Base-by-base conservation (phyloP, 805 yeast species). In the Cyberlindnera xylosilytica region DNA sequence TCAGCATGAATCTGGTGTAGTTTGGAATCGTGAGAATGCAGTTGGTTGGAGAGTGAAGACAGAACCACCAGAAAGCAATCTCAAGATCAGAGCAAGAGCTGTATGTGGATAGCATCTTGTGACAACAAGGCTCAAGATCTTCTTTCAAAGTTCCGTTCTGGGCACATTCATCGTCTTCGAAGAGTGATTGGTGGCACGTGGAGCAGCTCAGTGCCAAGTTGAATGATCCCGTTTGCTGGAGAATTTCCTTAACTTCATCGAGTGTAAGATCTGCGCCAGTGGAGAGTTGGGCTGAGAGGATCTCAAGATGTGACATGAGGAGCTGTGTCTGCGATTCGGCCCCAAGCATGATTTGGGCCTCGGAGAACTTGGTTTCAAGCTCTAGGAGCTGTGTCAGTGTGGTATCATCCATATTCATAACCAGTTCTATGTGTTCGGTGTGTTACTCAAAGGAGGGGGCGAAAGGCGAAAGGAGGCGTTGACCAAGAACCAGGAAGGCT, bases 21-120 rank as follows among this genome's bases (percentile, higher is more conserved):
- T 70, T 64, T 12, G 80, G 79, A 26, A 74, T 60, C 1, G 74
- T 64, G 32, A 69, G 60, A 31, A 71, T 60, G 20, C 78, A 73
- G 36, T 66, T 65, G 26, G 70, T 62, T 1, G 74, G 75, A 47
- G 67, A 64, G 38, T 63, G 65, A 29, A 74, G 54, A 42, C 74
- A 71, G 34, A 70, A 60, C 43, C 65, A 51, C 78, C 78, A 74
- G 50, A 61, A 74, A 4, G 66, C 60, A 17, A 58, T 50, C 38
- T 73, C 77, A 16, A 68, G 49, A 10, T 50, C 47, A 7, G 52
- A 45, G 15, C 48, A 33, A 6, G 44, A 26, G 15, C 34, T 12
- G 17, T 35, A 27, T 2, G 34, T 38, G 1, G 45, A 23, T 11
- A 52, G 39, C 24, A 49, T 46, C 23, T 46, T 40, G 11, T 36